Evolutionary conservation across 495 filamentous ascomycete species (phyloP).

Genomic region (Delitschia confertaspora): DNA sequence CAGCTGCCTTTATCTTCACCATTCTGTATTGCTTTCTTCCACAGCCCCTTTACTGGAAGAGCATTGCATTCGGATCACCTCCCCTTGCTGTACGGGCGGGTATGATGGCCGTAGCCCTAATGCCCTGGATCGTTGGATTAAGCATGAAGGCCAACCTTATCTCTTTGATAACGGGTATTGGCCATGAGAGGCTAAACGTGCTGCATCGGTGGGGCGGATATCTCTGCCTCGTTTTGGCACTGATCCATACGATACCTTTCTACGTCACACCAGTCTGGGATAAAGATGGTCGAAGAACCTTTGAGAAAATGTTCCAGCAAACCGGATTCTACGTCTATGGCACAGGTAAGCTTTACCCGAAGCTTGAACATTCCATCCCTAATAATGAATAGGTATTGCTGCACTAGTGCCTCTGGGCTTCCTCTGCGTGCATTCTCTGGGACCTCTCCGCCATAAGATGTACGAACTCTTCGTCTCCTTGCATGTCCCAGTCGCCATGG

Average conservation of each 20-base stretch:
- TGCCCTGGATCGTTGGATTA: slow-evolving; percentile 84
- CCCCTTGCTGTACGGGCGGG: slow-evolving; percentile 82
- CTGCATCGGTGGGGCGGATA: slow-evolving; percentile 92
- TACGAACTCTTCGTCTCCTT: slow-evolving; percentile 80
- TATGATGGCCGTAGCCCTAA: slow-evolving; percentile 89
- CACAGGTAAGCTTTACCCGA: slow-evolving; percentile 45
- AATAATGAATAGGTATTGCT: slow-evolving; percentile 51
- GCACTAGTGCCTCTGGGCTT: slow-evolving; percentile 71
- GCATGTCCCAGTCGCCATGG: slow-evolving; percentile 71
- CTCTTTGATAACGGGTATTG: slow-evolving; percentile 76
- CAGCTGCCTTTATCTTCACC: slow-evolving; percentile 58
- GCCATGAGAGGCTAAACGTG: slow-evolving; percentile 85
- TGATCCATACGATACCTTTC: slow-evolving; percentile 82
- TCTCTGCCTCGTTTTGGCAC: slow-evolving; percentile 68
- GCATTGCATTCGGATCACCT: slow-evolving; percentile 75
- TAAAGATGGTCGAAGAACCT: slow-evolving; percentile 57
- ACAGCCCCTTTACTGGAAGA: slow-evolving; percentile 75
- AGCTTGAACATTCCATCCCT: slow-evolving; percentile 5
- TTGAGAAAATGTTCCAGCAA: slow-evolving; percentile 50
- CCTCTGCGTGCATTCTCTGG: slow-evolving; percentile 75
- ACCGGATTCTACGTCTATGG: slow-evolving; percentile 68
- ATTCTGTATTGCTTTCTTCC: slow-evolving; percentile 75
- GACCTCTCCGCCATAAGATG: slow-evolving; percentile 50
- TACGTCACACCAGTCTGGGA: slow-evolving; percentile 83
- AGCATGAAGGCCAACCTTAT: slow-evolving; percentile 89